Conservation (phyloP, 75 land plant species). For the Chamaecyparis obtusa region DNA sequence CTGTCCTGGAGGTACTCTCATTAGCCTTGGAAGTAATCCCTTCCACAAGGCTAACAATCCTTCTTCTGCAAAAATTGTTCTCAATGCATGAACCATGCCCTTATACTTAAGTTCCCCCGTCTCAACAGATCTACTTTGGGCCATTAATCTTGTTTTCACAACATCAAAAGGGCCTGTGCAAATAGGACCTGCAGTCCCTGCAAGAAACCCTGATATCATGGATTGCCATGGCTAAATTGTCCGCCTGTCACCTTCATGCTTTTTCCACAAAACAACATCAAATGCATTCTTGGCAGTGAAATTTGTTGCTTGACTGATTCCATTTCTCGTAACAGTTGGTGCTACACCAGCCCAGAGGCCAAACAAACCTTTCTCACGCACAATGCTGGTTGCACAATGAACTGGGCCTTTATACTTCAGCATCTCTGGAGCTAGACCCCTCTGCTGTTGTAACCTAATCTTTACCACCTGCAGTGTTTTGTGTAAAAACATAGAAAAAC, state of each 20-base stretch:
- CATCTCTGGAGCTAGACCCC: slow-evolving; percentile 74
- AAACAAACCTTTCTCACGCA: slow-evolving; percentile 83
- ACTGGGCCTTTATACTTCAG: slow-evolving; percentile 93
- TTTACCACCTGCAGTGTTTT: slow-evolving; percentile 74
- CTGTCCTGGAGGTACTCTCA: slow-evolving; percentile 99
- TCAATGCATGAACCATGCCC: slow-evolving; percentile 90
- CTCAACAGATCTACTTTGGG: slow-evolving; percentile 52
- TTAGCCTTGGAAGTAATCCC: slow-evolving; percentile 89
- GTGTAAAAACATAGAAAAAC: neutral
- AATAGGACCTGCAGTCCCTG: slow-evolving; percentile 89
- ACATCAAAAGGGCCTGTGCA: slow-evolving; percentile 99
- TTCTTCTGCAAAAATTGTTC: slow-evolving; percentile 84
- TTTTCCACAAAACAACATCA: slow-evolving; percentile 81
- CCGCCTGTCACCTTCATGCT: slow-evolving; percentile 90
- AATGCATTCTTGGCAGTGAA: slow-evolving; percentile 90
- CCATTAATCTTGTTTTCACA: slow-evolving; percentile 97
- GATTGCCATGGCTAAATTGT: slow-evolving; percentile 96
- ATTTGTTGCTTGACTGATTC: slow-evolving; percentile 97
- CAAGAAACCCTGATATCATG: slow-evolving; percentile 96
- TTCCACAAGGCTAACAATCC: slow-evolving; percentile 88
- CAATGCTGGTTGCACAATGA: slow-evolving; percentile 84
- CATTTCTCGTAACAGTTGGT: slow-evolving; percentile 97
- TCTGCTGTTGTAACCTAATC: slow-evolving; percentile 93
- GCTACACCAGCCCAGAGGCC: slow-evolving; percentile 98
- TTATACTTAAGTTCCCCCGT: slow-evolving; percentile 64